Conservation (phyloP, 2,329 filamentous ascomycete genomes). For the Trichoderma koningiopsis region DNA sequence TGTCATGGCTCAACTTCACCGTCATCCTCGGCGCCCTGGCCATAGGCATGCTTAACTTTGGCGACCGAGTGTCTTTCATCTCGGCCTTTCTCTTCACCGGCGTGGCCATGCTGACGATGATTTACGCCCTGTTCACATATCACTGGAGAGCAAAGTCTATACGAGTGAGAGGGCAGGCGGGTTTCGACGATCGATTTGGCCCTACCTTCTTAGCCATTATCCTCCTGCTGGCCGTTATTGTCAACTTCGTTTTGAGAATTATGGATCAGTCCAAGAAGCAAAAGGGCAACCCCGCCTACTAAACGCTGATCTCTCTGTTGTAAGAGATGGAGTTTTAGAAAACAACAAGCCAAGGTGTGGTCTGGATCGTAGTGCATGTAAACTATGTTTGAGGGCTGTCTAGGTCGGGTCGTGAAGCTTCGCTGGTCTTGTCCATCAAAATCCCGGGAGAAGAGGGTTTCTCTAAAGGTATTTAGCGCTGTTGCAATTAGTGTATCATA, state of each 20-base stretch:
- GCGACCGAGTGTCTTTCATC: conserved; percentile 91
- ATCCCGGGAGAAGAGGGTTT: not conserved
- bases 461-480: not conserved
- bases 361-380: not conserved
- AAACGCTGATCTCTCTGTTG: not conserved
- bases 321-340: not conserved
- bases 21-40: conserved; percentile 96
- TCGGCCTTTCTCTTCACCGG: conserved; percentile 91
- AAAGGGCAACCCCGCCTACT: conserved; percentile 30
- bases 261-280: conserved; percentile 46
- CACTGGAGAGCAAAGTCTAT: conserved; percentile 97
- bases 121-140: conserved; percentile 92
- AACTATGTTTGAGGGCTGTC: not conserved
- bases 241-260: conserved; percentile 90
- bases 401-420: not conserved
- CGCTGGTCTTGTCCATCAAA: not conserved
- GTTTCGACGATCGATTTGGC: conserved; percentile 94
- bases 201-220: conserved; percentile 88
- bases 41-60: conserved; percentile 97
- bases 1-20: conserved; percentile 99
- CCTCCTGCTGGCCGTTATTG: conserved; percentile 83
- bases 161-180: conserved; percentile 84
- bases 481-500: conserved; percentile 24
- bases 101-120: conserved; percentile 92
- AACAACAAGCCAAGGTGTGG: not conserved